Evolutionary conservation across 306 rosid genomes (phyloP).

Genomic region (Inga leiocalycina): DNA sequence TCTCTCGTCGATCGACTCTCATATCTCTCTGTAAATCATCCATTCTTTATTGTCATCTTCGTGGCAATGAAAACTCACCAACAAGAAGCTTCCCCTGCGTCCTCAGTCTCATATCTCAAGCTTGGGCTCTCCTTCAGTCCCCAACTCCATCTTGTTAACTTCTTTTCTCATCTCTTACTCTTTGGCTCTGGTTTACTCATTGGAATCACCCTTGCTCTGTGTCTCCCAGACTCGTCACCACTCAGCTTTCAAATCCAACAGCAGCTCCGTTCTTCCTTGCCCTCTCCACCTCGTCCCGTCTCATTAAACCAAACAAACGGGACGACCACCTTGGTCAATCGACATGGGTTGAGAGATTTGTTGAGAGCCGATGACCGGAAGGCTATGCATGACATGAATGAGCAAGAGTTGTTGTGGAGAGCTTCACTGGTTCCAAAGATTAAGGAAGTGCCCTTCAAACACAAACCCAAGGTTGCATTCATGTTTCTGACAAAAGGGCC

Average conservation of each 20-base stretch:
- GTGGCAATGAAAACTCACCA: conserved; percentile 23
- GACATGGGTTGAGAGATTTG: not conserved
- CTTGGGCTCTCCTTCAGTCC: conserved; percentile 24
- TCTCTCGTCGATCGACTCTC: not conserved
- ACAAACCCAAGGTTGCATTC: conserved; percentile 55
- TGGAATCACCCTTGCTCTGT: conserved; percentile 49
- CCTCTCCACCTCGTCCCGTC: not conserved
- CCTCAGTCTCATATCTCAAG: conserved; percentile 29
- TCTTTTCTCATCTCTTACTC: conserved; percentile 41
- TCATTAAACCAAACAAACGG: not conserved
- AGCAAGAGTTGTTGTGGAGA: conserved; percentile 62
- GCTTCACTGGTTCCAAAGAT: conserved; percentile 55
- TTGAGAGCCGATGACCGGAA: not conserved
- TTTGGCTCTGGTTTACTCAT: conserved; percentile 56
- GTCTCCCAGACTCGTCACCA: conserved; percentile 31
- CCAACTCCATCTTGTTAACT: conserved; percentile 16
- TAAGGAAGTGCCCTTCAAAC: conserved; percentile 31
- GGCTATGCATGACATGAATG: conserved; percentile 54
- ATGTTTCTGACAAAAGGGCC: conserved; percentile 59
- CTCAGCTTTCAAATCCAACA: conserved; percentile 27
- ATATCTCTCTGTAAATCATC: not conserved
- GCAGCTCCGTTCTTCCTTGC: not conserved
- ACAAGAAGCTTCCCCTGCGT: conserved; percentile 2
- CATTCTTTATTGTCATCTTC: not conserved
- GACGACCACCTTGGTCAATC: not conserved